Conservation (phyloP, 2,329 filamentous ascomycete species). For the Trichoderma breve region DNA sequence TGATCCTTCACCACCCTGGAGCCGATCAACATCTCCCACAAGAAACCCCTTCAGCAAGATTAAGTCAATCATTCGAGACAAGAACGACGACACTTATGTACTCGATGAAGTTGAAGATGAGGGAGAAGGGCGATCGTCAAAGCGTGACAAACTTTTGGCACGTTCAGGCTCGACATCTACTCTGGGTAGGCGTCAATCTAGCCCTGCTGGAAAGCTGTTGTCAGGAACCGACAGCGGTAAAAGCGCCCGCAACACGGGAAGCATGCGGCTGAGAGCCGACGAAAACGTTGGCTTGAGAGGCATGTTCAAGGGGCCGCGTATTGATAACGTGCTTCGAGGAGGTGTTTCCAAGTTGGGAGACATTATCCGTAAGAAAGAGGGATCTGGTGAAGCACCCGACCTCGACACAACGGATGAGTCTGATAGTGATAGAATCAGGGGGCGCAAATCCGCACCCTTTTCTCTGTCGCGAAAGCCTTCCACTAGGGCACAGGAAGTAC, state of each 20-base stretch:
- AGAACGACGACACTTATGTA: slow-evolving; percentile 44
- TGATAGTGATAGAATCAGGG: slow-evolving; percentile 44
- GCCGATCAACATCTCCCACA: slow-evolving; percentile 61
- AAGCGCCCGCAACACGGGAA: slow-evolving; percentile 41
- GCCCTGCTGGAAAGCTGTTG: slow-evolving; percentile 31
- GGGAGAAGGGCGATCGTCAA: slow-evolving; percentile 27
- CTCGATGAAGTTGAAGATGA: slow-evolving; percentile 35
- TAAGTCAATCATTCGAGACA: slow-evolving; percentile 56
- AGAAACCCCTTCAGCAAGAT: slow-evolving; percentile 58
- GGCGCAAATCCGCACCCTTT: slow-evolving; percentile 37
- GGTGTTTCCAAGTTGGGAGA: slow-evolving; percentile 57
- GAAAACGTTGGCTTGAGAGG: slow-evolving; percentile 48
- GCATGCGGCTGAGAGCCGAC: slow-evolving; percentile 42
- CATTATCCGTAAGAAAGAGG: slow-evolving; percentile 56
- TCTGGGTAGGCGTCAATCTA: slow-evolving; percentile 17
- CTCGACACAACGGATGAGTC: slow-evolving; percentile 49
- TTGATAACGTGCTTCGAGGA: slow-evolving; percentile 68
- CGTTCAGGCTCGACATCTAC: slow-evolving; percentile 27
- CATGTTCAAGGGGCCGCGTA: slow-evolving; percentile 74
- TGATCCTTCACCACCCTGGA: slow-evolving; percentile 62
- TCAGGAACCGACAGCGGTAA: slow-evolving; percentile 30
- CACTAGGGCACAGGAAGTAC: slow-evolving; percentile 32
- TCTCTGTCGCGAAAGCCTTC: slow-evolving; percentile 37
- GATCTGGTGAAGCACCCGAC: slow-evolving; percentile 35
- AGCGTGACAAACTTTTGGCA: slow-evolving; percentile 28